Conservation (phyloP, 192 early-diverging fungal species). For the Rhizophagus sp. region DNA sequence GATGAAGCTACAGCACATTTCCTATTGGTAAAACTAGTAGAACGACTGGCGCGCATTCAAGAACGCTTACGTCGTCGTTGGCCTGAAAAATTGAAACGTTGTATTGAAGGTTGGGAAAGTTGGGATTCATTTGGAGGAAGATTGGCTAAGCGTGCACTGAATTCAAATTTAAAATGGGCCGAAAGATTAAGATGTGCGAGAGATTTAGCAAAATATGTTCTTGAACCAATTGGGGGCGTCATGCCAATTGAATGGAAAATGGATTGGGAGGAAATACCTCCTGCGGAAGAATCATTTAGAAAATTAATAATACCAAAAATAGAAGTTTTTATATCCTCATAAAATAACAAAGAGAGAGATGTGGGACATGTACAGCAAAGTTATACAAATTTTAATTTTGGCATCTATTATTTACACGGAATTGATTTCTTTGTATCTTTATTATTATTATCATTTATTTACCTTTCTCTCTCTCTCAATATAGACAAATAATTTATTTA, state of each 20-base stretch:
- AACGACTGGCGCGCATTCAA: conserved; percentile 12
- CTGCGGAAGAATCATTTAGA: background rate
- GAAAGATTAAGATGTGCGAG: conserved; percentile 16
- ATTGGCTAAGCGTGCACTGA: conserved; percentile 12
- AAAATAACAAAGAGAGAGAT: background rate
- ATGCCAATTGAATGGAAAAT: conserved; percentile 26
- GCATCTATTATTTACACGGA: background rate
- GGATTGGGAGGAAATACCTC: conserved; percentile 27
- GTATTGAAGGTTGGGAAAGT: conserved; percentile 22
- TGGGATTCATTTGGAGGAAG: conserved; percentile 15
- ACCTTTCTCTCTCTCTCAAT: background rate
- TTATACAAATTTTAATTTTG: background rate
- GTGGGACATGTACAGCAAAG: background rate
- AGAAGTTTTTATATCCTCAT: conserved; percentile 3
- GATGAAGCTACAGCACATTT: conserved; percentile 25
- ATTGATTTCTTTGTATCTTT: conserved; percentile 5
- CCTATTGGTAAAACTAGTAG: conserved; percentile 13
- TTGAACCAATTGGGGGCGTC: conserved; percentile 22
- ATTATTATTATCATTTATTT: no score
- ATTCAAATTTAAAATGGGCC: conserved; percentile 14
- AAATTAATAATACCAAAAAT: conserved; percentile 26
- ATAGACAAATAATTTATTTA: background rate
- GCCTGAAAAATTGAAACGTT: conserved; percentile 27
- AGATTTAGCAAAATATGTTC: conserved; percentile 29
- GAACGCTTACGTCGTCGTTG: conserved; percentile 11